Base-by-base conservation (phyloP, 2,329 filamentous ascomycete genomes). In the Diaporthe citrichinensis region DNA sequence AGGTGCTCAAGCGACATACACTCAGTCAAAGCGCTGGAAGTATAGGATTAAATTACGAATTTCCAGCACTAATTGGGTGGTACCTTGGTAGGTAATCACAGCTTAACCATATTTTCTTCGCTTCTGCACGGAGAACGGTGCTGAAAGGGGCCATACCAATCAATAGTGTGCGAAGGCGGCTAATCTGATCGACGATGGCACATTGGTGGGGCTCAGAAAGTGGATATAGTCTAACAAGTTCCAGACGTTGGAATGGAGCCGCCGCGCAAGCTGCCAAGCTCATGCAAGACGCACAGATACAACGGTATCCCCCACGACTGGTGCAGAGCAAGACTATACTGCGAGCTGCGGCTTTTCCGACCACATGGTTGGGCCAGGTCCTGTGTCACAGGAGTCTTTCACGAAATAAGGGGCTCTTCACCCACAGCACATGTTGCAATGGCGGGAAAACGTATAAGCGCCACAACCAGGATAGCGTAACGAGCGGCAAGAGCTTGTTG, bases 191-290 rank as follows among this genome's bases (percentile, higher is more conserved):
- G 28, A 31, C 41, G 61, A 65, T 65, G 61, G 61, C 15, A 65
- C 17, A 34, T 34, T 65, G 20, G 61, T 65, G 61, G 61, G 17
- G 41, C 41, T 44, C 25, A 59, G 28, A 62, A 8, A 34, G 61
- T 65, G 61, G 61, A 15, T 65, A 65, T 65, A 41, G 34, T 61
- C 58, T 61, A 31, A 65, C 61, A 65, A 46, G 41, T 65, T 65
- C 61, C 61, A 65, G 61, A 49, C 61, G 17, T 14, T 34, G 8
- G 28, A 41, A 61, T 61, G 61, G 61, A 65, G 61, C 61, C 14
- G 61, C 61, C 61, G 34, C 61, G 61, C 61, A 65, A 65, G 61
- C 61, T 65, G 61, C 61, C 61, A 65, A 67, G 61, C 61, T 67
- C 61, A 67, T 49, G 61, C 61, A 23, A 14, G 25, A 14, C n/a